Evolutionary conservation across 2,329 filamentous ascomycete genomes (phyloP).

Genomic region (Pleoardoris graminearum): DNA sequence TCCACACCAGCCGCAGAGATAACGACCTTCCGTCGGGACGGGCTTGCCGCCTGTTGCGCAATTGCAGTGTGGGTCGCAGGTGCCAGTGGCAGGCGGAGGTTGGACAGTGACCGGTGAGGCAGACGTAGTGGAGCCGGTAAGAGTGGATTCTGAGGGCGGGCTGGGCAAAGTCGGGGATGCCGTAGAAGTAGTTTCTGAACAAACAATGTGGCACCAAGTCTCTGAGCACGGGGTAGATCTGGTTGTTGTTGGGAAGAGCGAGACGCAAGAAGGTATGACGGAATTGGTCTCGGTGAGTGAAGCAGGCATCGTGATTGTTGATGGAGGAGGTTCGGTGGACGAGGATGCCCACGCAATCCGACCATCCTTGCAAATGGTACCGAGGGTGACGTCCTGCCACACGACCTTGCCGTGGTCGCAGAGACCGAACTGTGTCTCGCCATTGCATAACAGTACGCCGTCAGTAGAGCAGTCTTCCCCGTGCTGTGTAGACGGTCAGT

Average conservation of each 20-base stretch:
- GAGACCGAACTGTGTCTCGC: constrained; percentile 34
- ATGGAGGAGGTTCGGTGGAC: not conserved
- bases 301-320: not conserved
- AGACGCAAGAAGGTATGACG: not conserved
- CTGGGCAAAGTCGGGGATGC: too few species aligned
- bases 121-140: not conserved
- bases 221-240: not conserved
- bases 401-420: constrained; percentile 37
- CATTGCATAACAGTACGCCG: constrained; percentile 32
- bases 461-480: not conserved
- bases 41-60: not conserved
- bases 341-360: not conserved
- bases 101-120: not conserved
- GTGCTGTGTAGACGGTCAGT: not conserved
- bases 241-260: not conserved
- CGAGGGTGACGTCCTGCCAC: constrained; percentile 38
- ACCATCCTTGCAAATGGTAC: constrained; percentile 41
- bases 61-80: constrained; percentile 1
- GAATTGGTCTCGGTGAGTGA: not conserved
- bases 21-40: not conserved
- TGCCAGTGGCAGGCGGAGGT: not conserved
- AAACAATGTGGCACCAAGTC: too few species aligned
- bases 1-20: constrained; percentile 6
- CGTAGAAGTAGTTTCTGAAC: too few species aligned
- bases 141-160: too few species aligned